Evolutionary conservation across 495 filamentous ascomycete species (phyloP), one percentile per base, ranked within the genome.

Genomic region (Bacidia gigantensis): DNA sequence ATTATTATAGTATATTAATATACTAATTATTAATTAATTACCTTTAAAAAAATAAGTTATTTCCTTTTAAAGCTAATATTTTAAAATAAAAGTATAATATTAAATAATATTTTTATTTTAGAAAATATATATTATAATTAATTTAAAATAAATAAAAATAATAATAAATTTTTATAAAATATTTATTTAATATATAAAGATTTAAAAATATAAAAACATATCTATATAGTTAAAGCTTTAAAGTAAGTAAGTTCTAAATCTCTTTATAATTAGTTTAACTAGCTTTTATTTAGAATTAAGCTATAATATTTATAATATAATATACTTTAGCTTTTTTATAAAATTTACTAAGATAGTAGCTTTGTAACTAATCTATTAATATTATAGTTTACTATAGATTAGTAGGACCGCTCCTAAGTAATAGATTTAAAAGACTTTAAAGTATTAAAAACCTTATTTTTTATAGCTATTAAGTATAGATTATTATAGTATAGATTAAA

Each of bases 131-230:
- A 29, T 35, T 35, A 29, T 1, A 14, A 32, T 18, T 49, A 35
- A n/a, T 35, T 26, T 49, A 29, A 49, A 29, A 2, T 49, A 49
- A 26, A 32, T 1, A 14, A 49, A 35, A 26, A 26, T 49, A 3
- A 49, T 1, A n/a, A 49, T 1, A 26, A 26, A 29, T 35, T 17
- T 35, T 35, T 49, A 49, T 26, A 26, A 18, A 29, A 49, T 0
- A 29, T 49, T n/a, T 35, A 49, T 14, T 35, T 49, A 29, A 49
- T 49, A 22, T 49, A 49, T 49, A 49, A 11, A 24, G 2, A 49
- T 26, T 18, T 49, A 10, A 49, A 49, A 21, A 35, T 21, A 14
- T 29, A 29, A 49, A 26, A 26, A 35, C 14, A 32, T 29, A 49
- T 49, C 21, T 35, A 29, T 3, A 21, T 21, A 26, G 20, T 49